These are phyloP conservation scores for Ascochyta clinopodiicola DNA, from an alignment of 2,329 filamentous ascomycete genomes.

Conservation along the genomic window DNA sequence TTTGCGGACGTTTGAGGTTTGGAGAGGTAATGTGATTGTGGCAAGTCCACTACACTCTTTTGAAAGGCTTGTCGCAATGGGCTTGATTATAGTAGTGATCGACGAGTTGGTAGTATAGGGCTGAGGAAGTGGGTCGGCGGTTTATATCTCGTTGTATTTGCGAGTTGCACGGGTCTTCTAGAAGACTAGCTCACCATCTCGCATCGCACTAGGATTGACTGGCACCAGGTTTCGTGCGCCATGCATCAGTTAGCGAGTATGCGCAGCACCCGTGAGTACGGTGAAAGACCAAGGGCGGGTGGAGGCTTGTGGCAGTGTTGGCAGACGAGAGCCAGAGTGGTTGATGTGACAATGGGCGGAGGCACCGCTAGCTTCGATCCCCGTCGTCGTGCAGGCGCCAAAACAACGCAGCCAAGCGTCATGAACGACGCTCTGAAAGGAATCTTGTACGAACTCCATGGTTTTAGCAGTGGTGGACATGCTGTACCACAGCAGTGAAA, in stretches of 20 bases:
- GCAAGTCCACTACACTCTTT: slow-evolving; percentile 10
- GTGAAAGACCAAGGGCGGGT: slow-evolving; percentile 18
- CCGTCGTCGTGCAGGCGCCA: slow-evolving; percentile 8
- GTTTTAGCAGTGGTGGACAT: background rate
- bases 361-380: slow-evolving; percentile 1
- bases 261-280: slow-evolving; percentile 23
- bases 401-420: slow-evolving; percentile 5
- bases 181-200: slow-evolving; percentile 18
- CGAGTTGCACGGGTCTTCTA: slow-evolving; percentile 10
- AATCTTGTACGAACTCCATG: slow-evolving; percentile 10
- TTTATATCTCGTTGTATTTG: slow-evolving; percentile 23
- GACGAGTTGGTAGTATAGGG: slow-evolving; percentile 26
- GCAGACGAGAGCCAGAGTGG: slow-evolving; percentile 2
- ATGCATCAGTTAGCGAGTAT: slow-evolving; percentile 24
- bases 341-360: background rate
- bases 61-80: slow-evolving; percentile 15
- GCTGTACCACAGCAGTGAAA: background rate
- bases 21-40: slow-evolving; percentile 15
- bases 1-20: slow-evolving; percentile 17
- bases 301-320: slow-evolving; percentile 27
- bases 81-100: slow-evolving; percentile 9
- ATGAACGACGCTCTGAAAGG: slow-evolving; percentile 10
- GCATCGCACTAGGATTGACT: slow-evolving; percentile 9
- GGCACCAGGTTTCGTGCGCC: slow-evolving; percentile 21
- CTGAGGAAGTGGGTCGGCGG: slow-evolving; percentile 26